A percentile compares a stretch with the other conserved stretches of the same genome.
Conservation (phyloP, 176 grass and related monocot genomes). For the barley (Hordeum vulgare) region DNA sequence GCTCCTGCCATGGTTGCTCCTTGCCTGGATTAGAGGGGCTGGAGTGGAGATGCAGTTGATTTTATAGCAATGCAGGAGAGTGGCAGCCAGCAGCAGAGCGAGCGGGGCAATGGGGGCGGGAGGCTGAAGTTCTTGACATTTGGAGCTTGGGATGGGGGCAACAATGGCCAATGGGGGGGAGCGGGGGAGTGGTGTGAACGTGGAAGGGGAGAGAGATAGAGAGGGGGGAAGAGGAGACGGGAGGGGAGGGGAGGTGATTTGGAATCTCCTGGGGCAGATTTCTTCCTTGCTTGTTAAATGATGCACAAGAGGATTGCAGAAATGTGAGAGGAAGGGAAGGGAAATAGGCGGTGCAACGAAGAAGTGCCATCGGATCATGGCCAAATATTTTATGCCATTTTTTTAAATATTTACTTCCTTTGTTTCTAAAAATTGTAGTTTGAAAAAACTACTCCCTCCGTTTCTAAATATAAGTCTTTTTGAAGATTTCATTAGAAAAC, state of each 20-base stretch:
- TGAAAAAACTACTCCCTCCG: too few species aligned
- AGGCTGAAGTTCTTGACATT: constrained; percentile 1
- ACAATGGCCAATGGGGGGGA: constrained; percentile 9
- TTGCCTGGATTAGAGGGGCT: neutral
- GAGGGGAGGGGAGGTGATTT: constrained; percentile 4
- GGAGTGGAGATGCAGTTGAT: constrained; percentile 13
- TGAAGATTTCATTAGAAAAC: too few species aligned
- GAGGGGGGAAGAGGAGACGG: neutral
- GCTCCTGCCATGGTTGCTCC: constrained; percentile 20
- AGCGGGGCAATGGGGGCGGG: neutral
- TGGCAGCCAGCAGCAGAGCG: neutral
- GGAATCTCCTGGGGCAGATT: constrained; percentile 36
- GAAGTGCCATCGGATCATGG: neutral
- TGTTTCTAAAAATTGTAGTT: too few species aligned
- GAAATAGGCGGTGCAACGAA: neutral
- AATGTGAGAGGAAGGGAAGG: neutral
- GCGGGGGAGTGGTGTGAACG: constrained; percentile 2
- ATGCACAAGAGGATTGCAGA: neutral
- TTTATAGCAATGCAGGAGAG: constrained; percentile 36
- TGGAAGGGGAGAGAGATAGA: neutral
- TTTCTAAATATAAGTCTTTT: too few species aligned
- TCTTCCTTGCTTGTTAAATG: constrained; percentile 42
- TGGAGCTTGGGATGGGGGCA: constrained; percentile 15
- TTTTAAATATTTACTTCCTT: too few species aligned
- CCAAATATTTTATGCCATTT: too few species aligned